A percentile compares a stretch with the other conserved stretches of the same genome.
These are phyloP conservation scores for Cutaneotrichosporon sp. DNA, from an alignment of 1,284 basidiomycete species.

Conservation along the genomic window DNA sequence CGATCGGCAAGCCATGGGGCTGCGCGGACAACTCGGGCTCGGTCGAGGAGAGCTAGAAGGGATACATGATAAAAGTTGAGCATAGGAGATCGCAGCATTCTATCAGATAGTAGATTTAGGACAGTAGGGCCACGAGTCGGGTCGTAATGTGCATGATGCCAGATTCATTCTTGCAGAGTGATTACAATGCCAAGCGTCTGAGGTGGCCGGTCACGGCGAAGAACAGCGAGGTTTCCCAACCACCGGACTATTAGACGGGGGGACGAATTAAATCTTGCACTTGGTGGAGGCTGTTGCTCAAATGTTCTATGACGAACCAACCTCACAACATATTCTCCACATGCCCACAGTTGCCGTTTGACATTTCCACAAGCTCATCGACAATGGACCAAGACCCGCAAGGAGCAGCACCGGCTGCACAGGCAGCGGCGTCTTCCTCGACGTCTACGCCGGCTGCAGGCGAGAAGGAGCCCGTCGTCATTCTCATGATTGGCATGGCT, in stretches of 20 bases:
- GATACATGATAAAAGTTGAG: too few species aligned
- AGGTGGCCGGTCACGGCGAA: too few species aligned
- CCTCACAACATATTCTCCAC: too few species aligned
- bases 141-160: neutral
- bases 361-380: too few species aligned
- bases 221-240: too few species aligned
- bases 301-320: too few species aligned
- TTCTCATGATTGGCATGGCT: conserved; percentile 66
- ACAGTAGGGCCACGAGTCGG: neutral
- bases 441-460: conserved; percentile 2
- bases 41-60: neutral
- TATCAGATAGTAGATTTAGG: neutral
- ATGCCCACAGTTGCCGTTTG: too few species aligned
- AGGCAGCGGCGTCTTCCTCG: neutral
- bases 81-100: neutral
- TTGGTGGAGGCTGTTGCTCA: too few species aligned
- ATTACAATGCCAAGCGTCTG: too few species aligned
- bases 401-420: neutral
- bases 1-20: conserved; percentile 17
- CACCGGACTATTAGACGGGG: too few species aligned
- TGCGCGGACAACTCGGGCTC: conserved; percentile 26
- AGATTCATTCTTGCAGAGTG: neutral
- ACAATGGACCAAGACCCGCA: neutral
- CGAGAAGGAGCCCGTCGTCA: conserved; percentile 63
- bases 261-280: too few species aligned